phyloP scores from a whole-genome alignment of 345 rosid species.

The Citrus glauca region DNA sequence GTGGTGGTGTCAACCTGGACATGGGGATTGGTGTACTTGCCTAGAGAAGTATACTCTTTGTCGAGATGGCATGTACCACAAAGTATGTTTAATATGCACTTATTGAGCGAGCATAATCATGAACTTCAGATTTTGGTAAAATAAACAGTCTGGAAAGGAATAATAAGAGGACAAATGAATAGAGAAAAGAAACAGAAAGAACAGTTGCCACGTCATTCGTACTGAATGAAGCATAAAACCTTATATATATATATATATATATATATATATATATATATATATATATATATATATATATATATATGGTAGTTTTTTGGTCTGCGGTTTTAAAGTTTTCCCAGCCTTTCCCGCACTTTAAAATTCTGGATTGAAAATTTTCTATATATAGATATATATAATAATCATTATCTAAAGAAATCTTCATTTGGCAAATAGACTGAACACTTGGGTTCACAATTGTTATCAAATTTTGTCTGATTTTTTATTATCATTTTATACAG shows the following conservation, averaged over 20 bases:
- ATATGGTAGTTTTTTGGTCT: too few relatives aligned
- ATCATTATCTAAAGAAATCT: background rate
- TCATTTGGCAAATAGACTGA: background rate
- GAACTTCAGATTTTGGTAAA: background rate
- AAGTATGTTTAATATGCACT: conserved; percentile 35
- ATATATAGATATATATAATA: too few relatives aligned
- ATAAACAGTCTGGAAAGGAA: background rate
- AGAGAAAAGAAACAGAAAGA: background rate
- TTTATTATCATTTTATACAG: background rate
- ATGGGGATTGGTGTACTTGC: conserved; percentile 76
- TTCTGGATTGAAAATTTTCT: too few relatives aligned
- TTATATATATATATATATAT: too few relatives aligned
- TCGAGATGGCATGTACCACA: conserved; percentile 76
- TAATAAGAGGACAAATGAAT: background rate
- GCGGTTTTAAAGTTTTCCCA: too few relatives aligned
- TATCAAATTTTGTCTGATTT: background rate
- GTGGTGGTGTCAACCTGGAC: conserved; percentile 87
- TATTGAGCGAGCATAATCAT: background rate
- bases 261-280: too few relatives aligned
- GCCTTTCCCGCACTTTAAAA: too few relatives aligned
- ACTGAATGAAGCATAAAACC: background rate
- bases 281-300: too few relatives aligned
- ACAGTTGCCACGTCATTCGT: background rate
- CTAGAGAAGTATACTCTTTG: conserved; percentile 66
- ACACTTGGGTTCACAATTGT: background rate